Percentiles rank a stretch among this genome's conserved stretches.
Evolutionary conservation across 1,284 basidiomycete species (phyloP).

Genomic region (Cystobasidium sp.): DNA sequence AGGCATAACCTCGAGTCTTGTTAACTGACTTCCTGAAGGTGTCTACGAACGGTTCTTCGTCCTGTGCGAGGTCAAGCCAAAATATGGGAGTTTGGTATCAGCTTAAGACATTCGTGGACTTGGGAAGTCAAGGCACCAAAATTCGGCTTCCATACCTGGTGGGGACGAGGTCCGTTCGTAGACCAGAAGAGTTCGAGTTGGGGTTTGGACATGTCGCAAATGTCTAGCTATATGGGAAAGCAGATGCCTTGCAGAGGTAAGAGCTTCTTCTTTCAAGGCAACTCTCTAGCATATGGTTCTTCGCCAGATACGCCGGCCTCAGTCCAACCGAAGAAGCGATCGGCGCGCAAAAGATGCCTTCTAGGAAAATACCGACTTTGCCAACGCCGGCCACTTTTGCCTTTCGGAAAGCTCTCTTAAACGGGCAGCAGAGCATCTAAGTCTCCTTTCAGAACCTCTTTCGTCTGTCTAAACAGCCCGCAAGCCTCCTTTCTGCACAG

Average conservation of each 20-base stretch:
- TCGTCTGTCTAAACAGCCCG: neutral
- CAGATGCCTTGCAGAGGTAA: no score
- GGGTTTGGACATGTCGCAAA: constrained; percentile 10
- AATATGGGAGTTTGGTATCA: neutral
- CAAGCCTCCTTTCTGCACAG: neutral
- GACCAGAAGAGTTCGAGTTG: constrained; percentile 32
- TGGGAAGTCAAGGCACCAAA: neutral
- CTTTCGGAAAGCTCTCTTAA: neutral
- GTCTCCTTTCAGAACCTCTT: no score
- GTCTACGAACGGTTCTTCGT: constrained; percentile 34
- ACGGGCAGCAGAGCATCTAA: neutral
- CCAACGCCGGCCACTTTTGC: neutral
- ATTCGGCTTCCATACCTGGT: constrained; percentile 8
- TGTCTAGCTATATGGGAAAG: no score
- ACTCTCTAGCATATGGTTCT: no score
- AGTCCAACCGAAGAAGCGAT: no score
- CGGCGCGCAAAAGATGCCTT: no score
- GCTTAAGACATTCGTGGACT: neutral
- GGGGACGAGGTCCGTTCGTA: constrained; percentile 26
- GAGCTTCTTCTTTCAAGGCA: no score
- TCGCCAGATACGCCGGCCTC: no score
- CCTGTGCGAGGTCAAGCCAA: neutral
- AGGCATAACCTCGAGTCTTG: constrained; percentile 15
- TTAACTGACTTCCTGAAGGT: constrained; percentile 34
- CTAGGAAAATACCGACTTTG: no score